Base-by-base conservation (phyloP, 2,329 filamentous ascomycete genomes). In the Cladosporium halotolerans region DNA sequence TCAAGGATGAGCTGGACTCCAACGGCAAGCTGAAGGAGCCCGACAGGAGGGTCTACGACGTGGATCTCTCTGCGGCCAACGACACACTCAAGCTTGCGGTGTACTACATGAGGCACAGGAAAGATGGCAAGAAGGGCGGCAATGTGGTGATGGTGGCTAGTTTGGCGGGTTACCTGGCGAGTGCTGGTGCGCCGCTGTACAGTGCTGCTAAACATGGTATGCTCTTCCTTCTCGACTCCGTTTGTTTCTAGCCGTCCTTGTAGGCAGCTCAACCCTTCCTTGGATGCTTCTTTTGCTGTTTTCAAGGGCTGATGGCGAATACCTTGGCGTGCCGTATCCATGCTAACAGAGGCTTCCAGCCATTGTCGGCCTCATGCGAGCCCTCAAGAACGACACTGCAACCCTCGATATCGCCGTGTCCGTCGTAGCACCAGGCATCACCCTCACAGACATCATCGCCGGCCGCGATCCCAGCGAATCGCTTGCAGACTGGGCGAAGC, bases 401-500 rank as follows among this genome's bases (percentile, higher is more conserved):
- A 75, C 71, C 54, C 60, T 74, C 9, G 64, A 68, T 34, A 76
- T 78, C 44, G 68, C 73, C 1, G 69, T 77, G 28, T 72, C 70
- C 0, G 71, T 76, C 5, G 73, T 78, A 2, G 76, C 75, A 1
- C 76, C 75, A 1, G 76, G 69, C 2, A 77, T 78, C 40, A 77
- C 76, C 0, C 62, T 75, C 9, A 78, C 76, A 2, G 71, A 72
- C 3, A 73, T 77, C 45, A 58, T 77, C 11, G 59, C 64, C 4
- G 70, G 68, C 4, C 62, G 65, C 8, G 56, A 63, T 14, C 56
- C 64, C 4, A 65, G 64, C 7, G 66, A 68, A 49, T 59, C 67
- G 14, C 58, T 74, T 1, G 63, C 68, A 6, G 67, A 68, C 5
- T 76, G 73, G 62, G 73, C 72, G 1, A 64, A 66, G 46, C 67